Base-by-base conservation (phyloP, 768 basidiomycete genomes). In the Leccinellum luteum region DNA sequence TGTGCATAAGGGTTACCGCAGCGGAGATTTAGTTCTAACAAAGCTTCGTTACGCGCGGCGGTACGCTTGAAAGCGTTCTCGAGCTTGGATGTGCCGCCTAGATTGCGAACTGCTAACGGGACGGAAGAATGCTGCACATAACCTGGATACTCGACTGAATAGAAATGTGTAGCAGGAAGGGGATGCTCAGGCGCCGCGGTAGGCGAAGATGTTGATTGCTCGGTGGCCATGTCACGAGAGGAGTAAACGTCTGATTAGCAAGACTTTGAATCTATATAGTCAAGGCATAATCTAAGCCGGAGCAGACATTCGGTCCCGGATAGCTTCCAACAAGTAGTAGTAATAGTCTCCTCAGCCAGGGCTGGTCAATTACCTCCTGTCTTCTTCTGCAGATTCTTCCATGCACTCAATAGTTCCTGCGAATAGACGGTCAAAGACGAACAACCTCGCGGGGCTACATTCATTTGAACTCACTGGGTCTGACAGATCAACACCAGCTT, bases 71-170 rank as follows among this genome's bases (percentile, higher is more conserved):
- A 95, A 14, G 87, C 91, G 50, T 75, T 80, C 55, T 94, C 87
- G 4, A 98, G 76, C 58, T 79, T 81, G 27, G 79, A 66, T 62
- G 88, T 87, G 4, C 90, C 87, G 3, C 90, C 92, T 12, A 91
- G 78, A 56, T 79, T 84, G 48, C 79, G 74, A 45, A 94, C 71
- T 2, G 87, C 91, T 17, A 77, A 62, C 0, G 84, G 78, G 5
- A 86, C 79, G 32, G 92, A 89, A 1, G 79, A 68, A 3, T 78
- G 73, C 14, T 79, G 74, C 54, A 97, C 86, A 62, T 92, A 92
- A 59, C 94, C 94, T 7, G 94, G 94, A 74, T 94, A 96, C 71
- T 97, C 94, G 59, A 96, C 78, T 5, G 92, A 88, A 67, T 89
- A 89, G 69, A 86, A 89, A 30, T 83, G 77, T 6, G 78, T 76